These are phyloP conservation scores for Inosperma sp. DNA, from an alignment of 768 basidiomycete genomes.

Conservation along the genomic window DNA sequence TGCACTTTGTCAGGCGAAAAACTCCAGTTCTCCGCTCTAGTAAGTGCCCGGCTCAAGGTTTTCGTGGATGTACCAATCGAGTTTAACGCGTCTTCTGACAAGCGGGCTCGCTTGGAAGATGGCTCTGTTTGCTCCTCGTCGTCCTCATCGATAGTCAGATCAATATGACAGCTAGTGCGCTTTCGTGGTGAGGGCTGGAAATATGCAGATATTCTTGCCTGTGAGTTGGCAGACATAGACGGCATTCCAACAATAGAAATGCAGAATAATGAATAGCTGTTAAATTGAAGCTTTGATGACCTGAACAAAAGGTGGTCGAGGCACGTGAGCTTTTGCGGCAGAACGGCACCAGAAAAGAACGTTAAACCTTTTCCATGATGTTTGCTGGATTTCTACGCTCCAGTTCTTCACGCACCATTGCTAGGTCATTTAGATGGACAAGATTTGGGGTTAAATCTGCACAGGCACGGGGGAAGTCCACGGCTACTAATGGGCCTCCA, in stretches of 20 bases:
- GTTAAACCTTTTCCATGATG: background rate
- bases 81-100: constrained; percentile 4
- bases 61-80: background rate
- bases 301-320: constrained; percentile 1
- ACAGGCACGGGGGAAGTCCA: constrained; percentile 24
- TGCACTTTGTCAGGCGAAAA: constrained; percentile 36
- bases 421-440: background rate
- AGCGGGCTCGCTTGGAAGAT: constrained; percentile 29
- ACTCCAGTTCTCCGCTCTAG: constrained; percentile 40
- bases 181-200: constrained; percentile 31
- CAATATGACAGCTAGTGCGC: constrained; percentile 39
- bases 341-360: background rate
- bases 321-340: background rate
- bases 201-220: constrained; percentile 38
- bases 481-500: constrained; percentile 38
- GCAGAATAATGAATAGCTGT: background rate
- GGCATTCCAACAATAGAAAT: constrained; percentile 16
- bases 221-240: constrained; percentile 18
- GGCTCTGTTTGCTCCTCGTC: constrained; percentile 23
- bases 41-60: constrained; percentile 13
- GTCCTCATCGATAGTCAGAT: constrained; percentile 46
- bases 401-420: background rate
- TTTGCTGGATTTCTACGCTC: background rate
- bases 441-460: background rate
- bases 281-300: no score